Base-by-base conservation (phyloP, 176 grass and related monocot genomes). In the Oryza longistaminata region DNA sequence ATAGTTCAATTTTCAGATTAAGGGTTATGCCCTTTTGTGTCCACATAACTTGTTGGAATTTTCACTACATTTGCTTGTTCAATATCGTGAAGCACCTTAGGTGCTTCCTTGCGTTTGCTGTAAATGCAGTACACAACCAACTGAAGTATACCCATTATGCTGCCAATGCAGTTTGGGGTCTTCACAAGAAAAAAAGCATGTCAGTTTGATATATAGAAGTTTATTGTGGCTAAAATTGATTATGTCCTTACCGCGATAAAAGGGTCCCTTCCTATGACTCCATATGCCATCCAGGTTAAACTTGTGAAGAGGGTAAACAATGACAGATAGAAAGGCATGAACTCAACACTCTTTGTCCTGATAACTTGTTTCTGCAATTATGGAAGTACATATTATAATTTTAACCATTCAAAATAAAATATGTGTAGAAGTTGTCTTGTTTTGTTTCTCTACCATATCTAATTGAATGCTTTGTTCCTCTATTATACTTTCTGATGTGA, bases 291-390 rank as follows among this genome's bases (percentile, higher is more conserved):
- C 94, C 94, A 96, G 27, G 79, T 67, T 78, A 77, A 73, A 83
- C 91, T 88, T 16, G 91, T 83, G 42, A 89, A 71, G 69, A 96
- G 90, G 79, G 87, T 90, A 81, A 93, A 96, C 55, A 96, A 81
- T 12, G 94, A 96, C 68, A 96, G 29, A 64, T 93, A 86, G 89
- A 93, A 93, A 66, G 94, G 94, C 94, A 96, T 96, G 89, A 91
- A 96, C 75, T 93, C 89, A 75, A 93, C 91, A 52, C 94, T 96
- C 66, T 90, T 96, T 12, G 91, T 93, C 91, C 37, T 88, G 37
- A 93, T 84, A 29, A 96, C 94, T 88, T 83, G 89, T 86, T 88
- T 90, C 91, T 93, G 82, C 66, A 78, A 83, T 77, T 66, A 3
- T 52, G 34, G 5, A 68, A 25, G 40, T 31, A 68, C 42, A 16